Evolutionary conservation across 306 rosid species (phyloP).

Genomic region (Gillenia trifoliata): DNA sequence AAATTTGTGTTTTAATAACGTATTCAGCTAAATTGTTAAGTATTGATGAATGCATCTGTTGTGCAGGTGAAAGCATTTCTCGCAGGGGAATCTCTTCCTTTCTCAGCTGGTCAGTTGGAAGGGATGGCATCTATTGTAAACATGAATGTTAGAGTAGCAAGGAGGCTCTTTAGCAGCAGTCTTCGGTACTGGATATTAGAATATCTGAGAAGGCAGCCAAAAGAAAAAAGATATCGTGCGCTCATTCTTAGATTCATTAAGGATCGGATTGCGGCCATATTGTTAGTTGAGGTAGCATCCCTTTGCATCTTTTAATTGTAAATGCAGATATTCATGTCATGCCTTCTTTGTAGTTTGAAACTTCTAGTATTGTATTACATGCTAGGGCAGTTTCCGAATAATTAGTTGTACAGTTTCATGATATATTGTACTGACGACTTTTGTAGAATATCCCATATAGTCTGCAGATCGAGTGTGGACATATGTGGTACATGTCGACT

Average conservation of each 20-base stretch:
- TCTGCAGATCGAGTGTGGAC: neutral
- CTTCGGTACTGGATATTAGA: conserved; percentile 91
- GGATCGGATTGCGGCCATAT: conserved; percentile 76
- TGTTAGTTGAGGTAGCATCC: conserved; percentile 77
- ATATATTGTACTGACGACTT: neutral
- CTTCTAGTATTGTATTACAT: neutral
- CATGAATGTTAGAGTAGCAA: conserved; percentile 57
- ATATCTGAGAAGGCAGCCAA: conserved; percentile 79
- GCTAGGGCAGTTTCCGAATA: neutral
- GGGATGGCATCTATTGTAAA: conserved; percentile 65
- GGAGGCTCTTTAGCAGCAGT: conserved; percentile 59
- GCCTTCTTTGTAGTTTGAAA: neutral
- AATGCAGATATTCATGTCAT: neutral
- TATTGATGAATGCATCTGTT: conserved; percentile 2
- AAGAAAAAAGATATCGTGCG: conserved; percentile 56
- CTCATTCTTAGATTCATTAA: conserved; percentile 78
- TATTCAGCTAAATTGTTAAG: conserved; percentile 6
- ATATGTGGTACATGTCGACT: neutral
- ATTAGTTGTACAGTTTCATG: neutral
- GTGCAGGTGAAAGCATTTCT: conserved; percentile 79
- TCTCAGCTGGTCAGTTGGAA: conserved; percentile 75
- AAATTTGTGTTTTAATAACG: neutral
- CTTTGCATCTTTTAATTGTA: conserved; percentile 1
- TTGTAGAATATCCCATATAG: neutral
- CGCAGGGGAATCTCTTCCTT: conserved; percentile 68